Evolutionary conservation across 208 protist genomes (phyloP).

Genomic region (Leishmania martiniquensis): DNA sequence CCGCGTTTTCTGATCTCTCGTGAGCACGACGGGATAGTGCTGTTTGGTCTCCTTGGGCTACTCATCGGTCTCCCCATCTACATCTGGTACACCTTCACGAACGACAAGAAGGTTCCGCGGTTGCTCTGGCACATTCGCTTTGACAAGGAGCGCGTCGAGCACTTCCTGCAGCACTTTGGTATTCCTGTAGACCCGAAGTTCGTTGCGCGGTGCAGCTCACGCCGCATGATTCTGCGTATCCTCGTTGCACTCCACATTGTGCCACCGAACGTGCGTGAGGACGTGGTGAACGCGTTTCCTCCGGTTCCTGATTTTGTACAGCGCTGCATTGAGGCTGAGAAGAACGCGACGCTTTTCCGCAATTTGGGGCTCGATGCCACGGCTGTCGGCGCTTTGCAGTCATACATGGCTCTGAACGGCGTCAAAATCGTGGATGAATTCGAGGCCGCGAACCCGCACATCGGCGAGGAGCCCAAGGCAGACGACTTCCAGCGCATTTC

Average conservation of each 20-base stretch:
- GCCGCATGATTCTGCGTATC: constrained; percentile 38
- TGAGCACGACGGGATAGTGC: constrained; percentile 86
- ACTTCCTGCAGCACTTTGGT: constrained; percentile 82
- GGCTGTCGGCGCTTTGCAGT: constrained; percentile 49
- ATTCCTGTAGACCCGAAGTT: constrained; percentile 79
- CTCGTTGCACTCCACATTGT: constrained; percentile 67
- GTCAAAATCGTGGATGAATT: constrained; percentile 67
- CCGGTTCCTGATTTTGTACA: constrained; percentile 78
- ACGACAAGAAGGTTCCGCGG: constrained; percentile 67
- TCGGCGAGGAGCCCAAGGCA: constrained; percentile 25
- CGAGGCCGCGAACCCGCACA: constrained; percentile 37
- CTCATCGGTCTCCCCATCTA: constrained; percentile 71
- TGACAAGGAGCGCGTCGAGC: constrained; percentile 81
- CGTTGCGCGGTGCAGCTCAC: constrained; percentile 66
- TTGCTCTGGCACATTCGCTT: constrained; percentile 76
- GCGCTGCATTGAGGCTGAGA: constrained; percentile 77
- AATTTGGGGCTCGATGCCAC: constrained; percentile 57
- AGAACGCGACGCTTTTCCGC: constrained; percentile 63
- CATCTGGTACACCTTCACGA: constrained; percentile 84
- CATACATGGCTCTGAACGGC: constrained; percentile 68
- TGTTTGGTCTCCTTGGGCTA: constrained; percentile 83
- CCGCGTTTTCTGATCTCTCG: constrained; percentile 87
- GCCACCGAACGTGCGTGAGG: constrained; percentile 63
- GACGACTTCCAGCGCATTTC: constrained; percentile 45
- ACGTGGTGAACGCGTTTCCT: constrained; percentile 66